Evolutionary conservation across 73 alveolate species (phyloP), one percentile per base, ranked within the genome.

Genomic region (Symbiodinium pilosum): DNA sequence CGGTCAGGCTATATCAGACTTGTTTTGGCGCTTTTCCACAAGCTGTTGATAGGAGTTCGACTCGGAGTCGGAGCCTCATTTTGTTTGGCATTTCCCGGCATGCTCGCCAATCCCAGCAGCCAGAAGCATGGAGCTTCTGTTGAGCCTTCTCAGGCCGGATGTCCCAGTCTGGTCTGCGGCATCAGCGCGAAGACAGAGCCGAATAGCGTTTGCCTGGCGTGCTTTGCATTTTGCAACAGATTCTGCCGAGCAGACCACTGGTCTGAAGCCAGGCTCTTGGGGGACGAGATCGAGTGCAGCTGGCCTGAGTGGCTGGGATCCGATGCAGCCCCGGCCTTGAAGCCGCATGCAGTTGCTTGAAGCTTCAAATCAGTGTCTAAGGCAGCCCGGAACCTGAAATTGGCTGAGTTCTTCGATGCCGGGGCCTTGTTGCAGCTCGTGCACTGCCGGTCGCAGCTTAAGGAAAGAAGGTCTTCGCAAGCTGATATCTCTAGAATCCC

Each of bases 281-380:
- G 97, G 30, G 97, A 91, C 52, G 97, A 91, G 77, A 91, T 91
- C 83, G 88, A 91, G 40, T 91, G 97, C 64, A 44, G 56, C 52
- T 91, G 97, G 97, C 87, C 87, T 4, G 14, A 4, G 21, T 30
- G 36, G 26, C 81, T 30, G 38, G 86, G 47, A 36, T n/a, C 86
- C 26, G 7, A 47, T 21, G 87, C 86, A 34, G 87, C 95, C 41
- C 40, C 52, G 43, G 87, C 73, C 44, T 30, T 54, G 69, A 30
- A 47, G 73, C 69, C 92, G 34, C 38, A 34, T 1, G 28, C 75
- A 2, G 75, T 6, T 26, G 75, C 32, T 26, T 56, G 21, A 56
- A 56, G 73, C 73, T 8, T 8, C 34, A 56, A 56, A 20, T 32
- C 73, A 20, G n/a, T 32, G 73, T 20, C 21, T 56, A 14, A 73